These are phyloP conservation scores for Pestalotiopsis sp. DNA, from an alignment of 2,329 filamentous ascomycete genomes.

Conservation along the genomic window DNA sequence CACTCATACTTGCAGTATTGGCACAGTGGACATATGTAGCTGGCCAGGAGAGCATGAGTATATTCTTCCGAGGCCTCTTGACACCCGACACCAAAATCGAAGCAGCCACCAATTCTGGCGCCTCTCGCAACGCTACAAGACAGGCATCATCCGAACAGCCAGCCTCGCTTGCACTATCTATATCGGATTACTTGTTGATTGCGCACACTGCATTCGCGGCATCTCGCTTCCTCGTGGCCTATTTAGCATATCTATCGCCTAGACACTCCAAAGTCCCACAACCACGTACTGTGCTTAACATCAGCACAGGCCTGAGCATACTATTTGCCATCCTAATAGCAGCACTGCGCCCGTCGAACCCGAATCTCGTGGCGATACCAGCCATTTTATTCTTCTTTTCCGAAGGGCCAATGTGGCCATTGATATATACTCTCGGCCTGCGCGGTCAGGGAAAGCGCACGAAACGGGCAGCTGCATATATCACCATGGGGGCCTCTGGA, in stretches of 20 bases:
- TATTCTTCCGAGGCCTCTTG: constrained; percentile 61
- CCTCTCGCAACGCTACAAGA: constrained; percentile 37
- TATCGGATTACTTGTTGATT: constrained; percentile 70
- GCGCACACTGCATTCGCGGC: constrained; percentile 74
- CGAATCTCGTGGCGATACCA: constrained; percentile 59
- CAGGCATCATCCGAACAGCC: constrained; percentile 40
- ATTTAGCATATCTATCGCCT: constrained; percentile 62
- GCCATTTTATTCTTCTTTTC: constrained; percentile 76
- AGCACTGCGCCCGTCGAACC: constrained; percentile 44
- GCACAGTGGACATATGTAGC: constrained; percentile 82
- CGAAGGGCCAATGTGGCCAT: constrained; percentile 81
- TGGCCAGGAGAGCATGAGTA: constrained; percentile 68
- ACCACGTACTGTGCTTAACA: constrained; percentile 70
- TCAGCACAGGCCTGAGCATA: constrained; percentile 63
- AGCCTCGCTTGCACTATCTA: constrained; percentile 53
- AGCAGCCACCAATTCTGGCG: constrained; percentile 23
- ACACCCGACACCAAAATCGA: constrained; percentile 30
- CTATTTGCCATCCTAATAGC: constrained; percentile 55
- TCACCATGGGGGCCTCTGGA: constrained; percentile 76
- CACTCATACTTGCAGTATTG: constrained; percentile 70
- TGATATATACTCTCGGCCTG: constrained; percentile 79
- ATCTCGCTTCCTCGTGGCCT: constrained; percentile 71
- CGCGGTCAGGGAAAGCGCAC: constrained; percentile 79
- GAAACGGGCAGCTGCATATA: constrained; percentile 76
- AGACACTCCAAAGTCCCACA: constrained; percentile 56